Percentiles rank a stretch among this genome's conserved stretches.
Evolutionary conservation across 306 rosid species (phyloP).

Genomic region (Senna tora): DNA sequence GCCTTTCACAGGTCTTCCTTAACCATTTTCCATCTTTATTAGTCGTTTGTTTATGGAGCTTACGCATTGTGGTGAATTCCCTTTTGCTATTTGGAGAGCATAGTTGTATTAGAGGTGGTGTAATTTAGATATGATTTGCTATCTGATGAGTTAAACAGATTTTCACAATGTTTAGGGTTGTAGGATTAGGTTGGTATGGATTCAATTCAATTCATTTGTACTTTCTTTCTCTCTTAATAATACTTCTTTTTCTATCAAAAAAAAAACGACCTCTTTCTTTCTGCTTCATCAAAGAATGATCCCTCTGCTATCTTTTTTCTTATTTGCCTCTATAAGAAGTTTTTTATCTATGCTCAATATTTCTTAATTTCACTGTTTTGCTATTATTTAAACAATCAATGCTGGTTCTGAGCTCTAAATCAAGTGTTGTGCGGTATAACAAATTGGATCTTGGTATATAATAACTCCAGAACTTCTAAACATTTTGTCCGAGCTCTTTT

Average conservation of each 20-base stretch:
- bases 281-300: neutral
- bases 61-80: too few species aligned
- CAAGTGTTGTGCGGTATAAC: neutral
- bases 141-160: too few species aligned
- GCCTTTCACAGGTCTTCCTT: slow-evolving; percentile 71
- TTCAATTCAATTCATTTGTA: neutral
- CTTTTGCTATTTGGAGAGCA: neutral
- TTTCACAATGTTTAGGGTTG: neutral
- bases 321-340: neutral
- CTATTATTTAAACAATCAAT: neutral
- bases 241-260: too few species aligned
- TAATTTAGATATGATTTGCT: neutral
- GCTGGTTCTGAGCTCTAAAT: neutral
- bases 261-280: too few species aligned
- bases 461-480: neutral
- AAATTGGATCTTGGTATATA: slow-evolving; percentile 3
- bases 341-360: neutral
- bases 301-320: neutral
- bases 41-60: slow-evolving; percentile 12
- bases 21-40: neutral
- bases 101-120: neutral
- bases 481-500: slow-evolving; percentile 4
- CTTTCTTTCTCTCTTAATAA: too few species aligned
- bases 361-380: neutral
- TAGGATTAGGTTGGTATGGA: neutral